Evolutionary conservation across 163 green algal species (phyloP).

Genomic region (Chloromonas sp.): DNA sequence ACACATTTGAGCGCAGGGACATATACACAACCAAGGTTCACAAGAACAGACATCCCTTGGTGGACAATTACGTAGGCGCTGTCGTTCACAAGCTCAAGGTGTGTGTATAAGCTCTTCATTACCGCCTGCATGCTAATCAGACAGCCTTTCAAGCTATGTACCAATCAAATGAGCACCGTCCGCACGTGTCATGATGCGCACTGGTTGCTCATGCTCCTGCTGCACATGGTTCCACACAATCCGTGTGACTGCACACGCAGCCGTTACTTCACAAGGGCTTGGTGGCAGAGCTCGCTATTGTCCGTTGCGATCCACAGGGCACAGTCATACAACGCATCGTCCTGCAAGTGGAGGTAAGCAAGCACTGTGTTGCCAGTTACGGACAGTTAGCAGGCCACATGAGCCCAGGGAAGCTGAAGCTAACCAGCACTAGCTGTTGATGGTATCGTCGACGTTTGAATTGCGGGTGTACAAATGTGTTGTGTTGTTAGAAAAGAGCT

Average conservation of each 20-base stretch:
- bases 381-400: neutral
- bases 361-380: neutral
- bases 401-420: too few relatives aligned
- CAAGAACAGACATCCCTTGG: conserved; percentile 33
- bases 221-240: neutral
- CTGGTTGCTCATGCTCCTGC: neutral
- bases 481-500: too few relatives aligned
- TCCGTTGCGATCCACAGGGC: conserved; percentile 18
- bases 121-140: neutral
- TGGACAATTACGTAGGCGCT: conserved; percentile 38
- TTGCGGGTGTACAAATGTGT: too few relatives aligned
- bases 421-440: too few relatives aligned
- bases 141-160: neutral
- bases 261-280: conserved; percentile 8
- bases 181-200: neutral
- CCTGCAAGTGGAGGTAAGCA: conserved; percentile 25
- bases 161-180: neutral
- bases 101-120: neutral
- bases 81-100: conserved; percentile 34
- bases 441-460: too few relatives aligned
- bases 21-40: conserved; percentile 12
- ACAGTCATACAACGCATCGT: conserved; percentile 29
- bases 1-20: conserved; percentile 36
- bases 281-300: conserved; percentile 33
- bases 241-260: conserved; percentile 11